Conservation (phyloP, 169 alveolate species). For the Besnoitia besnoiti region DNA sequence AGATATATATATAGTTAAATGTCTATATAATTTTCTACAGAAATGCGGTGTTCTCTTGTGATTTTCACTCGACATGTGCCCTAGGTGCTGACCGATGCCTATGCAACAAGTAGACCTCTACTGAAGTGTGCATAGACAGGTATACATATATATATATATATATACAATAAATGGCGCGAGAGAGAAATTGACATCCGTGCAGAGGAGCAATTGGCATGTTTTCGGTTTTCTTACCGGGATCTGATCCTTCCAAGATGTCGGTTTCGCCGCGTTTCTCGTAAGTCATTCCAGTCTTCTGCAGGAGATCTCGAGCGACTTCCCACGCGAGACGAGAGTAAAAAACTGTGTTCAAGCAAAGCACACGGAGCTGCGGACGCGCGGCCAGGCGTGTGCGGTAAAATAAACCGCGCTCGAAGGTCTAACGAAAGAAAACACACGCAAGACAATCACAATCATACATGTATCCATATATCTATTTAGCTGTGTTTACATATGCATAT, state of each 20-base stretch:
- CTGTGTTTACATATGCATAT: background rate
- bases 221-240: background rate
- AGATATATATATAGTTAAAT: no score
- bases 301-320: background rate
- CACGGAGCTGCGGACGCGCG: background rate
- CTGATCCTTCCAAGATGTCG: background rate
- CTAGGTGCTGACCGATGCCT: no score
- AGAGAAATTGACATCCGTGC: no score
- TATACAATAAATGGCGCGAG: no score
- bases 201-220: no score
- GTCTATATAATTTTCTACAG: no score
- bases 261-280: background rate
- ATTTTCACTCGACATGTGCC: no score
- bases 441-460: background rate
- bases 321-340: background rate
- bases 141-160: no score
- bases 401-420: conserved; percentile 18
- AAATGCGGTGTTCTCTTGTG: no score
- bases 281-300: background rate
- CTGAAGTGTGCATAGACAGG: no score
- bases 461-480: background rate
- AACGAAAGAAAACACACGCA: background rate
- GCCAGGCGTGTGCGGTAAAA: background rate
- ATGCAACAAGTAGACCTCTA: no score
- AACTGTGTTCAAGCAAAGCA: background rate